Conservation (phyloP, 345 rosid genomes). For the Cardamine occulta region DNA sequence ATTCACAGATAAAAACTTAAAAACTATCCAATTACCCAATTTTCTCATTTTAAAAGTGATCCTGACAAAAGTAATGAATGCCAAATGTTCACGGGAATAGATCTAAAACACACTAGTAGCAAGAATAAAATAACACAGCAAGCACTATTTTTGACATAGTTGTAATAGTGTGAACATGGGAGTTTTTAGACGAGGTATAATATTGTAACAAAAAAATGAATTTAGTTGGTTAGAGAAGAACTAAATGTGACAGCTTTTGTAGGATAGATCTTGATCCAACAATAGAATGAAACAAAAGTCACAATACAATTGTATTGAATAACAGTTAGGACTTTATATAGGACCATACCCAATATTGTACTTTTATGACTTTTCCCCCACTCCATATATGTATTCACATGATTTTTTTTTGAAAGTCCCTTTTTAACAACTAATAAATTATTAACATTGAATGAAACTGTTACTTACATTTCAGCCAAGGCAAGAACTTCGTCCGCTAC, state of each 20-base stretch:
- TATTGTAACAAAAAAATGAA: constrained; percentile 7
- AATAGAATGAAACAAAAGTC: constrained; percentile 32
- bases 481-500: constrained; percentile 66
- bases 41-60: not conserved
- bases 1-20: too few species aligned
- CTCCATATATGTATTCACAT: not conserved
- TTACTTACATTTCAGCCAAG: constrained; percentile 66
- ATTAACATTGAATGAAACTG: not conserved
- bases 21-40: too few species aligned
- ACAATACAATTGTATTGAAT: constrained; percentile 13
- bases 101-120: constrained; percentile 24
- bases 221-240: constrained; percentile 36
- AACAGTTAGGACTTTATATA: constrained; percentile 17
- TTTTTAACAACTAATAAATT: not conserved
- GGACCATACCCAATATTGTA: constrained; percentile 37
- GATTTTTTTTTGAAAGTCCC: not conserved
- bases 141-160: constrained; percentile 30
- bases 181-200: constrained; percentile 11
- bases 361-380: constrained; percentile 2
- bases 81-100: constrained; percentile 37
- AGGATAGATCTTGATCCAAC: constrained; percentile 39
- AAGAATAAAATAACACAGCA: constrained; percentile 26
- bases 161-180: constrained; percentile 30
- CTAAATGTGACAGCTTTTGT: constrained; percentile 43
- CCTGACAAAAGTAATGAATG: constrained; percentile 31